Evolutionary conservation across 2,329 filamentous ascomycete genomes (phyloP).

Genomic region (Bipolaris sorokiniana): DNA sequence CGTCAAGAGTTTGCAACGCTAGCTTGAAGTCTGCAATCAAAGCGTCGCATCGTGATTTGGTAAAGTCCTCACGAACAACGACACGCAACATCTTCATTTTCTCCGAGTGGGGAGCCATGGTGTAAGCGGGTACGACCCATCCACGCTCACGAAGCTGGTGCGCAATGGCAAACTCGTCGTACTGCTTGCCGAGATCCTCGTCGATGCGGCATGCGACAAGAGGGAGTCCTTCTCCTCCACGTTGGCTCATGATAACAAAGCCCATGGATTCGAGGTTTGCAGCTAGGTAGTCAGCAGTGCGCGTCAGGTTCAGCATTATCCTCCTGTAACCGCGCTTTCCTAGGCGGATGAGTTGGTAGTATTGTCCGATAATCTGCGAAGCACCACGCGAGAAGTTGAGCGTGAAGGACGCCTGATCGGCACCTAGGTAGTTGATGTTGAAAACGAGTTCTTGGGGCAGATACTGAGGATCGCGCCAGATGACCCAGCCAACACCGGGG

Average conservation of each 20-base stretch:
- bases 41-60: slow-evolving; percentile 77
- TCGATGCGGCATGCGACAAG: slow-evolving; percentile 87
- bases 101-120: slow-evolving; percentile 88
- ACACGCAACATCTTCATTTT: slow-evolving; percentile 89
- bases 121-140: slow-evolving; percentile 96
- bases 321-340: slow-evolving; percentile 89
- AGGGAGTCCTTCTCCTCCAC: slow-evolving; percentile 77
- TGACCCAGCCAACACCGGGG: slow-evolving; percentile 90
- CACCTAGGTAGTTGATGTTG: slow-evolving; percentile 98
- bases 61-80: slow-evolving; percentile 92
- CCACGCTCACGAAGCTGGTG: slow-evolving; percentile 85
- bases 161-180: slow-evolving; percentile 66
- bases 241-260: slow-evolving; percentile 88
- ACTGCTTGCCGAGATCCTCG: slow-evolving; percentile 59
- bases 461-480: slow-evolving; percentile 77
- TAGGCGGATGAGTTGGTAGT: slow-evolving; percentile 95
- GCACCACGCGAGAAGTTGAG: slow-evolving; percentile 97
- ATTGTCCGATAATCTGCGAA: slow-evolving; percentile 93
- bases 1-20: slow-evolving; percentile 71
- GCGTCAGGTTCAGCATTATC: slow-evolving; percentile 93
- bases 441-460: slow-evolving; percentile 87
- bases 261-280: slow-evolving; percentile 74
- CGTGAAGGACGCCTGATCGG: slow-evolving; percentile 93
- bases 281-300: slow-evolving; percentile 86
- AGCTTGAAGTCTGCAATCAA: slow-evolving; percentile 80